Percentiles rank a stretch among this genome's conserved stretches.
phyloP scores from a whole-genome alignment of 805 yeast genomes.

The Candida mattraensis region DNA sequence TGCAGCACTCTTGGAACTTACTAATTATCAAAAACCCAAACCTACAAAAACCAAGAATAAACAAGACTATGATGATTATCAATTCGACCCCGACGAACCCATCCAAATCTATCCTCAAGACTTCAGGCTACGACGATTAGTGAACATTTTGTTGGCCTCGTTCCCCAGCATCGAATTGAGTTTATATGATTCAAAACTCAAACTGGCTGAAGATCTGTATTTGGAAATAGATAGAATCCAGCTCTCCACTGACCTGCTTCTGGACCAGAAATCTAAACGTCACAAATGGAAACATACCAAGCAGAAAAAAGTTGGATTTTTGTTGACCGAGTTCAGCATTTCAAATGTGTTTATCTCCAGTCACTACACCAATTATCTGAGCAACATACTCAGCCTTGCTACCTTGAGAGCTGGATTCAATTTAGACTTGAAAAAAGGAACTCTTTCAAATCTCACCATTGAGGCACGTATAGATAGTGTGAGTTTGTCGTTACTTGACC shows the following conservation, averaged over 20 bases:
- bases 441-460: conserved; percentile 12
- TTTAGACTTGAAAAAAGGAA: conserved; percentile 21
- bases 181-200: conserved; percentile 15
- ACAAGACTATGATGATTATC: background rate
- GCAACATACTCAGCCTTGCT: conserved; percentile 7
- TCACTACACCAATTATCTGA: conserved; percentile 7
- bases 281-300: conserved; percentile 1
- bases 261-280: conserved; percentile 5
- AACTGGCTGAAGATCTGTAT: background rate
- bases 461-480: conserved; percentile 12
- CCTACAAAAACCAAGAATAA: too few relatives aligned
- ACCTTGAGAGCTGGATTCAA: too few relatives aligned
- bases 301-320: conserved; percentile 1
- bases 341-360: conserved; percentile 3
- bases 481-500: conserved; percentile 19
- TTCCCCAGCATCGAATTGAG: conserved; percentile 25
- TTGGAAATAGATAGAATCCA: conserved; percentile 2
- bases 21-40: too few relatives aligned
- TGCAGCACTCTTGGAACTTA: too few relatives aligned
- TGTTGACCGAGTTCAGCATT: conserved; percentile 9
- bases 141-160: conserved; percentile 15
- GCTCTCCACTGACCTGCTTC: conserved; percentile 6
- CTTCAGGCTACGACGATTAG: conserved; percentile 9
- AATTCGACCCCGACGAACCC: conserved; percentile 20
- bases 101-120: conserved; percentile 21